These are phyloP conservation scores for Aspergillus sp. DNA, from an alignment of 2,329 filamentous ascomycete species.

Conservation along the genomic window DNA sequence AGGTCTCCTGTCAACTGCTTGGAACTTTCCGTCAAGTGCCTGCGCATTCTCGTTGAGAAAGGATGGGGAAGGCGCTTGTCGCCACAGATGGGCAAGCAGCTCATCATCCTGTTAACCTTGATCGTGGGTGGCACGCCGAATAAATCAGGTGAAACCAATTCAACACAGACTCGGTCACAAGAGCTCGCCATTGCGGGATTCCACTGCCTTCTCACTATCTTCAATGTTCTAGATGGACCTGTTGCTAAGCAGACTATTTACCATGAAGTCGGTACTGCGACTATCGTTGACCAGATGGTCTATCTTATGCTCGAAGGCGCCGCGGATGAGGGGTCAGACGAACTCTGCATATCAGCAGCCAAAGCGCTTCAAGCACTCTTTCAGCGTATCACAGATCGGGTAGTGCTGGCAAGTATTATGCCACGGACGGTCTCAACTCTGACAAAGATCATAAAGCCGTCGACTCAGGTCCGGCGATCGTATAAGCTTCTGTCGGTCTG, in stretches of 20 bases:
- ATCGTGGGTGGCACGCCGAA: constrained; percentile 73
- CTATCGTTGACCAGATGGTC: constrained; percentile 78
- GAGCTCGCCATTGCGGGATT: constrained; percentile 75
- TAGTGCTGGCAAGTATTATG: constrained; percentile 80
- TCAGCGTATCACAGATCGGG: constrained; percentile 66
- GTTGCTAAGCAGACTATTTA: constrained; percentile 48
- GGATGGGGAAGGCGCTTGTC: constrained; percentile 78
- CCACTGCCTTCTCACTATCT: constrained; percentile 66
- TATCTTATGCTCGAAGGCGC: constrained; percentile 76
- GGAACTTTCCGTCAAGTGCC: constrained; percentile 74
- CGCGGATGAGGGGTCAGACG: constrained; percentile 62
- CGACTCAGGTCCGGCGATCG: constrained; percentile 60
- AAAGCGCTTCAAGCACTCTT: constrained; percentile 65
- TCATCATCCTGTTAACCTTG: constrained; percentile 81
- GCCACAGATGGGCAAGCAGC: constrained; percentile 74
- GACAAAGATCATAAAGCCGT: constrained; percentile 71
- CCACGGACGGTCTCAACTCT: constrained; percentile 84
- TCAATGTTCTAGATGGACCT: constrained; percentile 58
- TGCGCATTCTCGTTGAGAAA: constrained; percentile 70
- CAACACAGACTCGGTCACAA: constrained; percentile 55
- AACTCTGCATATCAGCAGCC: constrained; percentile 72
- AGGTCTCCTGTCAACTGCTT: constrained; percentile 67
- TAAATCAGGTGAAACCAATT: constrained; percentile 39
- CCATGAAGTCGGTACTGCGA: constrained; percentile 63
- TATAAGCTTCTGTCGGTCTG: constrained; percentile 66